Base-by-base conservation (phyloP, 2,329 filamentous ascomycete species). In the Fusarium irregulare region DNA sequence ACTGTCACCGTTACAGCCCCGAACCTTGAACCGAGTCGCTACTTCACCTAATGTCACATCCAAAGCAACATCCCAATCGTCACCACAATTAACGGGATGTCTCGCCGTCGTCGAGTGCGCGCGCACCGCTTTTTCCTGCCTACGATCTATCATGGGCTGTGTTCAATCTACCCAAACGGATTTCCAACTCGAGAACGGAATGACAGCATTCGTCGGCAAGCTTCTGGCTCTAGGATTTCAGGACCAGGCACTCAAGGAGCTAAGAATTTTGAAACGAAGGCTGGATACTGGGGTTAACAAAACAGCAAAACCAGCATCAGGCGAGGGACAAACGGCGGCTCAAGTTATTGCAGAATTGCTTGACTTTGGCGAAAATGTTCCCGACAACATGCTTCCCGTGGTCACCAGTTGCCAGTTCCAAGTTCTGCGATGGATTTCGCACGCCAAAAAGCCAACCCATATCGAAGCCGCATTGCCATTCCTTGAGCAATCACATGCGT, bases 101-200 rank as follows among this genome's bases (percentile, higher is more conserved):
- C 76, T 90, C 16, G 84, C 89, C 3, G 86, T 84, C 1, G 89
- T 90, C 14, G 91, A 94, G 79, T 94, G 92, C 73, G 87, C 90
- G 9, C 86, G 91, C 12, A 78, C 87, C 28, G 91, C 90, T 3
- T 93, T 94, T 74, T 81, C 85, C 9, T 89, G 88, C 51, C 81
- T 94, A 41, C 84, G 90, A 51, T 83, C 85, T 28, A 74, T 89
- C 25, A 87, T 91, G 53, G 82, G 85, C 27, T 80, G 85, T 2
- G 80, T 86, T 8, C 83, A 85, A 11, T 80, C 88, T 12, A 80
- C 85, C 12, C 81, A 90, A n/a, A 85, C 88, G 2, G 85, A 87
- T 46, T 80, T 92, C 41, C 91, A 94, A 75, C 78, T 94, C 6
- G 92, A 94, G 76, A 89, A 84, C 63, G 92, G 92, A 56, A 92